These are phyloP conservation scores for Ceratobasidium sp. DNA, from an alignment of 1,284 basidiomycete species.

Conservation along the genomic window DNA sequence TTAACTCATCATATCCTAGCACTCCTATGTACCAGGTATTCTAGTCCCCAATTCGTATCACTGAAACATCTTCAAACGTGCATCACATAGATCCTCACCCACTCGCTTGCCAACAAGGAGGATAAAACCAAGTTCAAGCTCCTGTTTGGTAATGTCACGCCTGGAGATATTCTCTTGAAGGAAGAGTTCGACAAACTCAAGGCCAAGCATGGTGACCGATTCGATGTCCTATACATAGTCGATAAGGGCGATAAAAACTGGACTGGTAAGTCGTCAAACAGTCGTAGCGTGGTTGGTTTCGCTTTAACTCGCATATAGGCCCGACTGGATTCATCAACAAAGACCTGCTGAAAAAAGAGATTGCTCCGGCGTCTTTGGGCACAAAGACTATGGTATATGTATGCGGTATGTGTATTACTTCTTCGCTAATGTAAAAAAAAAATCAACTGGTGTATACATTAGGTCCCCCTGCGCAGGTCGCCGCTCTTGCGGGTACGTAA, in stretches of 20 bases:
- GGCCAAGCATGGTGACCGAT: constrained; percentile 68
- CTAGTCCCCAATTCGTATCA: background rate
- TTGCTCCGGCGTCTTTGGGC: constrained; percentile 71
- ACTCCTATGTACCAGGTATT: constrained; percentile 57
- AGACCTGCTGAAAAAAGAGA: constrained; percentile 75
- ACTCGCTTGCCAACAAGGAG: constrained; percentile 69
- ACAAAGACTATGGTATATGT: constrained; percentile 90
- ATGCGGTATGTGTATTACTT: constrained; percentile 64
- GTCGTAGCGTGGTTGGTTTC: background rate
- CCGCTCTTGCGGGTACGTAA: constrained; percentile 66
- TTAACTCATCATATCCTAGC: constrained; percentile 42
- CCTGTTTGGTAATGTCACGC: constrained; percentile 90
- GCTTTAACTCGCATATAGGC: constrained; percentile 52
- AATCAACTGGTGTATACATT: too few species aligned
- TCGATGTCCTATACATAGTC: constrained; percentile 87
- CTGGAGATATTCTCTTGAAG: constrained; percentile 87
- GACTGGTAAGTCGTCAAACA: constrained; percentile 62
- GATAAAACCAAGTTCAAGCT: constrained; percentile 97
- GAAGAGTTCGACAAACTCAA: constrained; percentile 81
- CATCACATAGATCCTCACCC: constrained; percentile 62
- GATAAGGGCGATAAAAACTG: constrained; percentile 79
- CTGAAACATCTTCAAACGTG: background rate
- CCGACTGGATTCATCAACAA: constrained; percentile 74
- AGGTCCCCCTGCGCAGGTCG: constrained; percentile 88
- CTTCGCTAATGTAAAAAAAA: background rate